Evolutionary conservation across 2,329 filamentous ascomycete genomes (phyloP), one percentile per base, ranked within the genome.

Genomic region (Ophiocordyceps polyrhachis-furcata): DNA sequence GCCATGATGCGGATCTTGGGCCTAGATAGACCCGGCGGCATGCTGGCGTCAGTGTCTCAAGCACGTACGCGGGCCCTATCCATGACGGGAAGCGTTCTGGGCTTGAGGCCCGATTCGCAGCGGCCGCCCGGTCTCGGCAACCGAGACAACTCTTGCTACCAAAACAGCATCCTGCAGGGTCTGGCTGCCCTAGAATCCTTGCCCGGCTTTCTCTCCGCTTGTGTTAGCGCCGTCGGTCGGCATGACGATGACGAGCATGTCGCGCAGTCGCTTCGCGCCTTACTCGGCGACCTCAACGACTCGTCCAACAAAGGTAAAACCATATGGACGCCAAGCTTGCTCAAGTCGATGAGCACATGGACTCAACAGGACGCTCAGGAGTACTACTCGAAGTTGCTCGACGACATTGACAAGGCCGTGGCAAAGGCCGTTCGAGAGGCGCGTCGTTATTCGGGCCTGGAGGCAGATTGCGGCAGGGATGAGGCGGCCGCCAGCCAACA

Each of bases 341-440:
- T 95, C 41, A 94, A 94, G 62, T 88, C 80, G 11, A 93, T 96
- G 81, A 89, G 81, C 60, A 94, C 84, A 28, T 93, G 83, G 76
- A 83, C 93, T 52, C 91, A 96, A 58, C 91, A 98, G 62, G 91
- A 98, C 62, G 91, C 91, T 5, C 91, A 96, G 58, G 91, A 98
- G 60, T 98, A 96, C 60, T 95, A 84, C 55, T 89, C 86, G 15
- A 93, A 89, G 55, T 71, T 98, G 14, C 62, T 95, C 42, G 86
- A 89, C 51, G 80, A 88, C 53, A 68, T 94, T 25, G 85, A 95
- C 55, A 81, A 81, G 54, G 85, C 93, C 56, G 68, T 85, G 38
- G 65, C 68, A 19, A 72, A 69, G 51, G 69, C 70, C 41, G 55
- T 61, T 17, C 54, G 58, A 6, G 50, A 47, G 20, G 45, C 46